Base-by-base conservation (phyloP, 1,139 yeast species). In the Yamadazyma friedrichii region DNA sequence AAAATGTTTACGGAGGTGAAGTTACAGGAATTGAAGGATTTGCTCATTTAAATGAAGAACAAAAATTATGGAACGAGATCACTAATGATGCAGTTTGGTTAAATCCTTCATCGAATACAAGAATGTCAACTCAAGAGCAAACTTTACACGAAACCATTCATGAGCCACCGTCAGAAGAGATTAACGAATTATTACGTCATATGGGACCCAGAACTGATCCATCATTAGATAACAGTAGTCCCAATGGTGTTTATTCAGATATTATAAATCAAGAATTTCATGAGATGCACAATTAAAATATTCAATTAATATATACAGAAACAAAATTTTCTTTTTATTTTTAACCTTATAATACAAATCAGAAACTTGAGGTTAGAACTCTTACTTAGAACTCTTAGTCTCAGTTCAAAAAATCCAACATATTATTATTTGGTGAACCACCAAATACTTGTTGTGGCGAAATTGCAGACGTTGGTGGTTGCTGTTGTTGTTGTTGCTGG, bases 11-110 rank as follows among this genome's bases (percentile, higher is more conserved):
- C 46, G 52, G 62, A 9, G 62, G 64, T 38, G 64, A 67, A 41
- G 58, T 66, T 42, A 65, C 68, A 1, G 76, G 75, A 4, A 70
- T 72, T 31, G 78, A 71, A 51, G 77, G 76, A 4, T 58, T 70
- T 31, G 65, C 75, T 0, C 67, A 67, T 43, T 53, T 68, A 27
- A 71, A 67, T 36, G 76, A 71, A 40, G 88, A 84, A 52, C 76
- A 78, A 50, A 76, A 84, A 51, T 60, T 88, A 40, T 82, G 94
- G 91, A 79, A 80, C 56, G 88, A 84, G 52, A 80, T 85, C 47
- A 79, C 88, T 2, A 75, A 75, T 56, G 88, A 80, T 56, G 88
- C 94, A 11, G 84, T 74, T 56, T 84, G 93, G 93, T 60, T 84
- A 39, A 62, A 49, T 25, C 52, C 51, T 11, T 34, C 47, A 4